phyloP scores from a whole-genome alignment of 2,329 filamentous ascomycete species.

The Fusarium mexicanum region DNA sequence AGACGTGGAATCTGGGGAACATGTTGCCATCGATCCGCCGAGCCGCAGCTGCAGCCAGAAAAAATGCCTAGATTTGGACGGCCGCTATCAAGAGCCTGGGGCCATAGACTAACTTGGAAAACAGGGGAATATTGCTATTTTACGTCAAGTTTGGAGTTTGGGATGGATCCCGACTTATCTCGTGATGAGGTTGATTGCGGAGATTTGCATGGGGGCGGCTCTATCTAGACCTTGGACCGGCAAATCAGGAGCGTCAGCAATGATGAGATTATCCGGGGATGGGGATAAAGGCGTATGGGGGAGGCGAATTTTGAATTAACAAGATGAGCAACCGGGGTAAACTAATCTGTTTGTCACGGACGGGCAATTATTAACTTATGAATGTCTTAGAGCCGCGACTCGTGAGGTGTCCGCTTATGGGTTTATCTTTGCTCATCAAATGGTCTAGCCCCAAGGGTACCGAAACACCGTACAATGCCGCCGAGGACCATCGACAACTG shows the following conservation, averaged over 20 bases:
- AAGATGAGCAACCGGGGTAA: constrained; percentile 7
- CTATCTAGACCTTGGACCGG: constrained; percentile 6
- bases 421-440: constrained; percentile 22
- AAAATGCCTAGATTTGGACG: background rate
- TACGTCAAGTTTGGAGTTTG: constrained; percentile 6
- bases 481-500: constrained; percentile 12
- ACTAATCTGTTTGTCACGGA: constrained; percentile 11
- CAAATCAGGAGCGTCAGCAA: constrained; percentile 26
- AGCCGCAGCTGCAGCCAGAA: constrained; percentile 10
- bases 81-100: constrained; percentile 7
- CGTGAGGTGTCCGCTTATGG: constrained; percentile 17
- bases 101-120: background rate
- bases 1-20: constrained; percentile 39
- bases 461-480: constrained; percentile 6
- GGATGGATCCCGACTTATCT: constrained; percentile 31
- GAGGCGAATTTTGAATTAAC: constrained; percentile 28
- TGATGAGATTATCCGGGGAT: constrained; percentile 36
- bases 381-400: constrained; percentile 26
- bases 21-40: constrained; percentile 29
- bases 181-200: constrained; percentile 34
- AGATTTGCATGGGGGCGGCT: constrained; percentile 24
- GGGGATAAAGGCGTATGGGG: constrained; percentile 30
- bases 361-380: background rate
- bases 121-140: background rate
- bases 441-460: constrained; percentile 31